Percentiles rank a stretch among this genome's conserved stretches.
Evolutionary conservation across 2,329 filamentous ascomycete genomes (phyloP).

Genomic region (Diatrype stigma): DNA sequence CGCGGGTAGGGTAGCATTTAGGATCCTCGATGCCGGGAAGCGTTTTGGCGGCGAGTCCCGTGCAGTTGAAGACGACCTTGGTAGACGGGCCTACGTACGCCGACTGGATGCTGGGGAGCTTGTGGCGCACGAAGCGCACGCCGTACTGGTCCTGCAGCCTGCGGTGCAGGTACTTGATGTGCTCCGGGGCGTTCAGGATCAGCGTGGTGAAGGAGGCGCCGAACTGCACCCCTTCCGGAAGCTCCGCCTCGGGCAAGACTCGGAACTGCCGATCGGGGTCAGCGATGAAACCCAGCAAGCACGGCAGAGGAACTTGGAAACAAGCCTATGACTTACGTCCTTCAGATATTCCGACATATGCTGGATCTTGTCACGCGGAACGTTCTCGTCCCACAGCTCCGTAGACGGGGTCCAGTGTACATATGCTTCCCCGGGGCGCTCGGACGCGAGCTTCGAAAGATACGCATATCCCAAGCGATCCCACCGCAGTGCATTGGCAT

Average conservation of each 20-base stretch:
- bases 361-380: slow-evolving; percentile 36
- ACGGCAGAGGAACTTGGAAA: slow-evolving; percentile 4
- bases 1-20: slow-evolving; percentile 37
- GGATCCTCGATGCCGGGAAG: slow-evolving; percentile 32
- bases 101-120: slow-evolving; percentile 21
- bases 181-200: slow-evolving; percentile 34
- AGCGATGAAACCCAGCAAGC: too few species aligned
- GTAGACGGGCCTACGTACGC: slow-evolving; percentile 25
- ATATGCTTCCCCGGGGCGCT: slow-evolving; percentile 26
- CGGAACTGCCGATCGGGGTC: slow-evolving; percentile 23
- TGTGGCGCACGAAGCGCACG: slow-evolving; percentile 28
- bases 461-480: slow-evolving; percentile 36
- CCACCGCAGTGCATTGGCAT: slow-evolving; percentile 38
- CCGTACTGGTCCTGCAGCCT: slow-evolving; percentile 24
- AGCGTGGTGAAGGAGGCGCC: slow-evolving; percentile 33
- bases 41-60: slow-evolving; percentile 29
- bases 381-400: slow-evolving; percentile 37
- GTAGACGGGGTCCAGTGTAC: slow-evolving; percentile 33
- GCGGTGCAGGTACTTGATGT: slow-evolving; percentile 28
- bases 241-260: slow-evolving; percentile 22
- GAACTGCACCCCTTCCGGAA: slow-evolving; percentile 29
- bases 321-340: slow-evolving; percentile 25
- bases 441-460: slow-evolving; percentile 30
- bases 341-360: slow-evolving; percentile 36
- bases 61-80: slow-evolving; percentile 31